Conservation (phyloP, 2,329 filamentous ascomycete genomes). For the Venturia aucupariae region DNA sequence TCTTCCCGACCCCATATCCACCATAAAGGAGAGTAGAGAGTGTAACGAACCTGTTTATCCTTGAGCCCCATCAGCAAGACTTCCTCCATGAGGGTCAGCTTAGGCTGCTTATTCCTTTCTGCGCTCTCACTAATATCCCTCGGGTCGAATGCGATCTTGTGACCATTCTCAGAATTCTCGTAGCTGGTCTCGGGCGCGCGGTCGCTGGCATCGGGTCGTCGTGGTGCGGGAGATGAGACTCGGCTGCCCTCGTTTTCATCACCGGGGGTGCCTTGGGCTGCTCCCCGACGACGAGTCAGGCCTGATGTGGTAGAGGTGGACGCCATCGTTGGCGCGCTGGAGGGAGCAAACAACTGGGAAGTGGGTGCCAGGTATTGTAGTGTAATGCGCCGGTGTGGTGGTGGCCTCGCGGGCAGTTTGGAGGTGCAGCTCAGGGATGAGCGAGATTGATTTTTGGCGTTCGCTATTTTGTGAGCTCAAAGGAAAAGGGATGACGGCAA, state of each 20-base stretch:
- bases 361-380: slow-evolving; percentile 5
- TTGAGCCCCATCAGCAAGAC: slow-evolving; percentile 90
- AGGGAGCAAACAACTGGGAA: slow-evolving; percentile 16
- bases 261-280: slow-evolving; percentile 44
- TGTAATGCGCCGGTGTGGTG: slow-evolving; percentile 12
- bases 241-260: slow-evolving; percentile 56
- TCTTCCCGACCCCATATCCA: background rate
- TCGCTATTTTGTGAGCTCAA: background rate
- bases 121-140: slow-evolving; percentile 94
- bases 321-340: slow-evolving; percentile 40
- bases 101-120: slow-evolving; percentile 94
- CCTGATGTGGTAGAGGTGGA: slow-evolving; percentile 54
- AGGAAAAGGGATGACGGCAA: background rate
- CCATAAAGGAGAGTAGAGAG: background rate
- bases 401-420: slow-evolving; percentile 14
- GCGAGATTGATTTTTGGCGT: background rate
- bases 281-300: slow-evolving; percentile 61
- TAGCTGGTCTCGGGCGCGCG: slow-evolving; percentile 68
- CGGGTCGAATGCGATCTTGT: slow-evolving; percentile 97
- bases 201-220: slow-evolving; percentile 47
- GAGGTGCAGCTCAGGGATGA: slow-evolving; percentile 14
- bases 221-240: slow-evolving; percentile 55
- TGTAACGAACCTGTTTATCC: slow-evolving; percentile 78
- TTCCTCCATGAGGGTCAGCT: slow-evolving; percentile 98
- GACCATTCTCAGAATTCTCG: slow-evolving; percentile 83